Conservation (phyloP, 768 basidiomycete species). For the Melanogaster broomeanus region DNA sequence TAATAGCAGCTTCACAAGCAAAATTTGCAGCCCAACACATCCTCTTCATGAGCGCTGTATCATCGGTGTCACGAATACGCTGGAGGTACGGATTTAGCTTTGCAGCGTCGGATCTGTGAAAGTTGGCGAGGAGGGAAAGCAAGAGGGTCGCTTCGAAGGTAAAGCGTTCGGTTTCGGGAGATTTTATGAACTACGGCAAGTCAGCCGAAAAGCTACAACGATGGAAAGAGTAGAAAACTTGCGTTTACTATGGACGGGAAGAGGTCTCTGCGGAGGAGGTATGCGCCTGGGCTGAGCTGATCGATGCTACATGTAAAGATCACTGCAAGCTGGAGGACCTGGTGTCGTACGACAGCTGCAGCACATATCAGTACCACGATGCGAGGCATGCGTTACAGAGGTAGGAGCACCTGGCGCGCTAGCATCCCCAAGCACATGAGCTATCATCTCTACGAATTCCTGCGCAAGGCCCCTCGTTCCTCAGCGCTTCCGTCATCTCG, state of each 20-base stretch:
- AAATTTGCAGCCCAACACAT: conserved; percentile 59
- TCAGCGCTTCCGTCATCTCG: not conserved
- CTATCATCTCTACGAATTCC: conserved; percentile 52
- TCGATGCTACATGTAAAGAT: conserved; percentile 59
- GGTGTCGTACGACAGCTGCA: conserved; percentile 51
- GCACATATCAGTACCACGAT: not conserved
- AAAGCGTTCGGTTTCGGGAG: conserved; percentile 53
- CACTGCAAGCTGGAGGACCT: conserved; percentile 56
- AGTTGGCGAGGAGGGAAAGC: conserved; percentile 66
- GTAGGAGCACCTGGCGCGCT: conserved; percentile 35
- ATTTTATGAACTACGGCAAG: conserved; percentile 51
- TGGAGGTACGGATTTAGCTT: conserved; percentile 68
- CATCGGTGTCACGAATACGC: conserved; percentile 46
- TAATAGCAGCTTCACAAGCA: conserved; percentile 50
- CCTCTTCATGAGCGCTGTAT: conserved; percentile 55
- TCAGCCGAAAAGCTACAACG: not conserved
- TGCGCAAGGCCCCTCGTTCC: conserved; percentile 23
- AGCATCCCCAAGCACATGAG: conserved; percentile 46
- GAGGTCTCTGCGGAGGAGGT: conserved; percentile 63
- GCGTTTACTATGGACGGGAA: conserved; percentile 56
- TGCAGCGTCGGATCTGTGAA: conserved; percentile 71
- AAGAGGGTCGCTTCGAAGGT: conserved; percentile 62
- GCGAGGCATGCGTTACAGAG: not conserved
- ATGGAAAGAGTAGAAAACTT: conserved; percentile 18
- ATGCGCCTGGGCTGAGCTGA: conserved; percentile 71